Conservation (phyloP, 2,329 filamentous ascomycete genomes). For the Exophiala spinifera region DNA sequence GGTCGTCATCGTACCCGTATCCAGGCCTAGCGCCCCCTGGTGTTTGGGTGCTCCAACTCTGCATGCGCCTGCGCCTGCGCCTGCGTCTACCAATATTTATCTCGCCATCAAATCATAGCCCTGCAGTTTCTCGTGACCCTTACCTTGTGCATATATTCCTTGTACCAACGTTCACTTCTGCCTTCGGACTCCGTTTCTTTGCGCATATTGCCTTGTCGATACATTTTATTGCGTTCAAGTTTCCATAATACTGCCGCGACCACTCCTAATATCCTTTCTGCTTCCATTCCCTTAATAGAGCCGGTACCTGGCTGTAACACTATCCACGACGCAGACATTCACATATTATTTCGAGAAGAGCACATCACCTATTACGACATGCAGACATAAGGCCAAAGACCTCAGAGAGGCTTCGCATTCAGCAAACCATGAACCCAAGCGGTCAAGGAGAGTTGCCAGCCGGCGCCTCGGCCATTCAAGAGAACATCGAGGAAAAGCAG, state of each 20-base stretch:
- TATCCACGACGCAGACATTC: neutral
- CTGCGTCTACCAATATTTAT: no score
- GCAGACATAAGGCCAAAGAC: neutral
- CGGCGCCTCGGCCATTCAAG: slow-evolving; percentile 21
- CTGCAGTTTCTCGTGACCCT: neutral
- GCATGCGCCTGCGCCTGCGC: no score
- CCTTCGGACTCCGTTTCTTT: neutral
- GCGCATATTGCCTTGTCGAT: neutral
- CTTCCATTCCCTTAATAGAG: neutral
- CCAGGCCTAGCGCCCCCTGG: no score
- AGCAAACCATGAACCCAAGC: slow-evolving; percentile 24
- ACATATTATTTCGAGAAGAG: neutral
- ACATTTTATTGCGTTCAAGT: neutral
- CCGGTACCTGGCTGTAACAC: neutral
- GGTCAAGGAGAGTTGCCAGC: slow-evolving; percentile 23
- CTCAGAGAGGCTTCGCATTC: neutral
- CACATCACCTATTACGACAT: neutral
- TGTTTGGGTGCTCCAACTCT: no score
- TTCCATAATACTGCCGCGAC: neutral
- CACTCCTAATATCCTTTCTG: neutral
- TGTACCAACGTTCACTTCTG: neutral
- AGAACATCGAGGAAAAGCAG: slow-evolving; percentile 27
- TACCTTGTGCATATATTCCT: neutral
- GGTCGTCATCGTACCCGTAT: no score
- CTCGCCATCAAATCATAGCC: no score